A percentile compares a stretch with the other conserved stretches of the same genome.
phyloP scores from a whole-genome alignment of 768 basidiomycete genomes.

The Auricularia auricula-judae region DNA sequence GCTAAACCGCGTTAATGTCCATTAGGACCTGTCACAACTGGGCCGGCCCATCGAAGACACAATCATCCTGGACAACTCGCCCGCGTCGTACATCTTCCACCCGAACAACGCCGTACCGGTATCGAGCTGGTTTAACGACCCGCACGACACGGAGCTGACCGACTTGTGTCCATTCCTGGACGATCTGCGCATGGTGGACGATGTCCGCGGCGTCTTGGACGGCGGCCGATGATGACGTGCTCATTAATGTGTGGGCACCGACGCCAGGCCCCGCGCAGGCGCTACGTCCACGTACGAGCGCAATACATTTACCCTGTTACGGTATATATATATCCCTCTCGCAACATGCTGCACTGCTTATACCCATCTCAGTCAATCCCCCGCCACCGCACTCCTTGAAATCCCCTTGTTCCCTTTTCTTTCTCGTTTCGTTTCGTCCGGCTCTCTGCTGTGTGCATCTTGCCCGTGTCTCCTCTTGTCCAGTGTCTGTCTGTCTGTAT shows the following conservation, averaged over 20 bases:
- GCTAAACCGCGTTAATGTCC: too few species aligned
- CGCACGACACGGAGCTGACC: conserved; percentile 36
- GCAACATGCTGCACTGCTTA: too few species aligned
- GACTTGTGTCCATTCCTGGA: conserved; percentile 35
- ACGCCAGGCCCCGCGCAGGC: too few species aligned
- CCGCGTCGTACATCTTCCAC: conserved; percentile 42
- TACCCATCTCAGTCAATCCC: not conserved
- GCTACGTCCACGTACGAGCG: too few species aligned
- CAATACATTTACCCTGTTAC: too few species aligned
- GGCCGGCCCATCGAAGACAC: conserved; percentile 33
- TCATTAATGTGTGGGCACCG: too few species aligned
- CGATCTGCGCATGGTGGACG: conserved; percentile 32
- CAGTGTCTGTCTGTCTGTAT: not conserved
- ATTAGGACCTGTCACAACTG: conserved; percentile 34
- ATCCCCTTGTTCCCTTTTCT: not conserved
- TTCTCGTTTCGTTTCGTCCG: not conserved
- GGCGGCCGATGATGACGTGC: conserved; percentile 16
- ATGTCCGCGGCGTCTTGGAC: conserved; percentile 35
- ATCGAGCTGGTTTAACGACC: conserved; percentile 41
- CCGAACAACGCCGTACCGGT: conserved; percentile 42
- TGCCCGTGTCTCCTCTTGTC: not conserved
- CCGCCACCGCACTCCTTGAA: not conserved
- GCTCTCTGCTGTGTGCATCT: not conserved
- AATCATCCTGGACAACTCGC: conserved; percentile 43
- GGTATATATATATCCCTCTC: too few species aligned